These are phyloP conservation scores for Falciphora oryzae DNA, from an alignment of 2,329 filamentous ascomycete genomes.

Conservation along the genomic window DNA sequence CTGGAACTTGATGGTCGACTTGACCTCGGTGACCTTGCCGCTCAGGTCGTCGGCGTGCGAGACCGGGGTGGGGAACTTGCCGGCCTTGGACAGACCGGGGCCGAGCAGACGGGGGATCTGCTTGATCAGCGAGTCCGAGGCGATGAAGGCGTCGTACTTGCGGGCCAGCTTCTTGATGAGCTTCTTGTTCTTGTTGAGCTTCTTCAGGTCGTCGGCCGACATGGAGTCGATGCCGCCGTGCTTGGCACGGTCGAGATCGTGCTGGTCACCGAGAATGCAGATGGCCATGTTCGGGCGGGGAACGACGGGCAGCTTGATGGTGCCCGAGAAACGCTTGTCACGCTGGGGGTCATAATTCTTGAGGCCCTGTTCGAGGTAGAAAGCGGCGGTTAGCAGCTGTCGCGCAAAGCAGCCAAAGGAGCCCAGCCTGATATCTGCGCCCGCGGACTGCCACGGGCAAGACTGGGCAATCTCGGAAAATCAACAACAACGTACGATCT, in stretches of 20 bases:
- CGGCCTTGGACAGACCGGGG: conserved; percentile 96
- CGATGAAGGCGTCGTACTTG: conserved; percentile 99
- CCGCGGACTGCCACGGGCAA: neutral
- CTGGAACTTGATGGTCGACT: conserved; percentile 99
- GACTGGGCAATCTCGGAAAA: neutral
- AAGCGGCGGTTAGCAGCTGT: neutral
- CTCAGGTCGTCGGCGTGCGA: conserved; percentile 92
- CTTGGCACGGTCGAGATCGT: conserved; percentile 99
- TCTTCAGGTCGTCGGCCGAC: conserved; percentile 98
- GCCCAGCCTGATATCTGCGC: neutral
- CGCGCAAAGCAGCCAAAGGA: neutral
- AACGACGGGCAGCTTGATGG: conserved; percentile 85
- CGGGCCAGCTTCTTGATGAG: conserved; percentile 99
- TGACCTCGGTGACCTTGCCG: conserved; percentile 98
- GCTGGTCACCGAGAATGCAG: conserved; percentile 63
- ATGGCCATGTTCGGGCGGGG: conserved; percentile 59
- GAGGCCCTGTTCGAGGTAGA: conserved; percentile 69
- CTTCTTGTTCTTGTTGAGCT: conserved; percentile 99
- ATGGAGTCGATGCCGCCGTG: conserved; percentile 98
- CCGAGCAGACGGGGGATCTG: conserved; percentile 99
- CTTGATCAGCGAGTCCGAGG: conserved; percentile 97
- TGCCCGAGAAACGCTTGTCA: conserved; percentile 99
- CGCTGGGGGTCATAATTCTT: conserved; percentile 99
- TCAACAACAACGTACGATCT: conserved; percentile 13
- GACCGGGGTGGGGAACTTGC: conserved; percentile 99